Conservation (phyloP, 805 yeast species). For the Ogataea henricii region DNA sequence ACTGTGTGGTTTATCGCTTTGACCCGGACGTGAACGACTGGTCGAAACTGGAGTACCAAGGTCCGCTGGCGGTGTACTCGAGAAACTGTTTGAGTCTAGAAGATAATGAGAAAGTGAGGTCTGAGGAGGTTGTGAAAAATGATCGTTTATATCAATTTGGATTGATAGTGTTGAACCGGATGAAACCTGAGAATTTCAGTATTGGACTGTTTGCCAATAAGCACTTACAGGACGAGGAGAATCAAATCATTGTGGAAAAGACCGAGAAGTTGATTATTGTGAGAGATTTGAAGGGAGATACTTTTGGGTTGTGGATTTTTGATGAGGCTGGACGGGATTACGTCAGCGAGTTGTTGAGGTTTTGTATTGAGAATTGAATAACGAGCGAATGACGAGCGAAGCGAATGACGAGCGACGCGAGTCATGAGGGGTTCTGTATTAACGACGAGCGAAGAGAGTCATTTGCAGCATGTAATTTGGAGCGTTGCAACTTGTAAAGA, state of each 20-base stretch:
- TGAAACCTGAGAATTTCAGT: constrained; percentile 69
- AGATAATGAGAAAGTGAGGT: constrained; percentile 9
- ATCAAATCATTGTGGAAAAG: constrained; percentile 64
- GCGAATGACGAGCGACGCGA: background rate
- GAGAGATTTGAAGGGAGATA: constrained; percentile 65
- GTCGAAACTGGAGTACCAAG: constrained; percentile 70
- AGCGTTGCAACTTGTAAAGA: too few relatives aligned
- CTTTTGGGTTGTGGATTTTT: constrained; percentile 79
- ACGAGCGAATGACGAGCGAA: background rate
- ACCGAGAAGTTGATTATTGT: constrained; percentile 71
- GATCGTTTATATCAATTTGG: constrained; percentile 60
- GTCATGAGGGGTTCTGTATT: background rate
- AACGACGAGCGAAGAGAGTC: background rate
- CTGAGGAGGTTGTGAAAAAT: constrained; percentile 36
- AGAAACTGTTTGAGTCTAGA: constrained; percentile 22
- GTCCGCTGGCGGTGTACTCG: constrained; percentile 64
- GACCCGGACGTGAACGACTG: constrained; percentile 60
- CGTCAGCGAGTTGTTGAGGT: constrained; percentile 45
- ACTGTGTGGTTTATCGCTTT: constrained; percentile 70
- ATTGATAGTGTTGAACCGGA: constrained; percentile 65
- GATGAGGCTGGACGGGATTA: constrained; percentile 66
- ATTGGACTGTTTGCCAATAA: constrained; percentile 65
- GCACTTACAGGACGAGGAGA: constrained; percentile 33
- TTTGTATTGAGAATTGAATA: constrained; percentile 31
- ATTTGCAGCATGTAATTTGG: too few relatives aligned